phyloP scores from a whole-genome alignment of 2,329 filamentous ascomycete genomes.

The Talaromyces verruculosus region DNA sequence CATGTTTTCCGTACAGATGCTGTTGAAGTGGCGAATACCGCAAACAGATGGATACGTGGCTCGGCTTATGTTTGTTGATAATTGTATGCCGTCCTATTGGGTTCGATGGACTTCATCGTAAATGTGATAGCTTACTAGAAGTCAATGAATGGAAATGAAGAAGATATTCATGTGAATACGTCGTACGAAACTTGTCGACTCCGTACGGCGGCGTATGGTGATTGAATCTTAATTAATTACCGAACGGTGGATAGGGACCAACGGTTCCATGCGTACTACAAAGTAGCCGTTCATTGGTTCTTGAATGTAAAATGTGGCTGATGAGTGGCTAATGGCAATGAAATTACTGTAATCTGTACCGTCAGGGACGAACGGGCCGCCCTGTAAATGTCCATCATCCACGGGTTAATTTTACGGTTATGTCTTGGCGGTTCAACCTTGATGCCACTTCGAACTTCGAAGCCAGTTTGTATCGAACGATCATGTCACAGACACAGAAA shows the following conservation, averaged over 20 bases:
- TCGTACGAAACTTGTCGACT: background rate
- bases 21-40: slow-evolving; percentile 7
- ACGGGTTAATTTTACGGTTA: background rate
- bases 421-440: slow-evolving; percentile 5
- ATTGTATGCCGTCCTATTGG: background rate
- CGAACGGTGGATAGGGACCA: background rate
- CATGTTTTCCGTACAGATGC: background rate
- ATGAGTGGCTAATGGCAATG: slow-evolving; percentile 7
- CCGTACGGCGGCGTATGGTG: background rate
- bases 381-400: background rate
- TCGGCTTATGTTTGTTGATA: background rate
- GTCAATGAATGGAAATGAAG: background rate
- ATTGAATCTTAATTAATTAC: background rate
- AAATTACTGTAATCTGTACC: background rate
- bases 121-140: background rate
- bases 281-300: background rate
- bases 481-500: too few species aligned
- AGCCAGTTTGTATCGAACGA: background rate
- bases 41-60: background rate
- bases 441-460: background rate
- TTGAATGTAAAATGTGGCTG: background rate
- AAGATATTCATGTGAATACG: background rate
- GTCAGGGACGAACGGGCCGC: slow-evolving; percentile 5
- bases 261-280: background rate
- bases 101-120: background rate